Percentiles rank a stretch among this genome's conserved stretches.
These are phyloP conservation scores for Funneliformis geosporum DNA, from an alignment of 192 early-diverging fungal species.

Conservation along the genomic window DNA sequence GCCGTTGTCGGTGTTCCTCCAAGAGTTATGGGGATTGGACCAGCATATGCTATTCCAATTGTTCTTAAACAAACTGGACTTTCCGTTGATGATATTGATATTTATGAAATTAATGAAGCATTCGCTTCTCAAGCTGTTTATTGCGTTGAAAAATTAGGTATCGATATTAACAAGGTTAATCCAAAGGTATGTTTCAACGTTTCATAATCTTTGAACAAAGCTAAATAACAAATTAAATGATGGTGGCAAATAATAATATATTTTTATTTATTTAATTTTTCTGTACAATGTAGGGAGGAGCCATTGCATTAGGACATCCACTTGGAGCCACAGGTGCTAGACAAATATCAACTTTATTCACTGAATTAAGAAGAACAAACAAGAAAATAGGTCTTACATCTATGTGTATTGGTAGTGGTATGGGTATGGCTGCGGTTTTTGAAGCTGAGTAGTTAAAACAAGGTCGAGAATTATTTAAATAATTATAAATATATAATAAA, in stretches of 20 bases:
- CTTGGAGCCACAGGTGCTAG: slow-evolving; percentile 92
- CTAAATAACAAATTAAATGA: neutral
- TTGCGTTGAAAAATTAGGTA: slow-evolving; percentile 84
- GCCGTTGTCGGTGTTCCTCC: slow-evolving; percentile 91
- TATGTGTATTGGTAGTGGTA: slow-evolving; percentile 47
- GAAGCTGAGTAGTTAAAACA: slow-evolving; percentile 38
- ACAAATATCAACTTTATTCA: slow-evolving; percentile 92
- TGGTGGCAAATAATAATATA: neutral
- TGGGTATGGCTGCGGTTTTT: slow-evolving; percentile 44
- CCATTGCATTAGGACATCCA: slow-evolving; percentile 97
- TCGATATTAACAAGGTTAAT: slow-evolving; percentile 92
- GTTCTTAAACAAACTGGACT: slow-evolving; percentile 82
- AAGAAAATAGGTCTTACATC: slow-evolving; percentile 41
- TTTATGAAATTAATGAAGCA: slow-evolving; percentile 96
- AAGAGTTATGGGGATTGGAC: slow-evolving; percentile 96
- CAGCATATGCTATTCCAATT: slow-evolving; percentile 90
- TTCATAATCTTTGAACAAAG: neutral
- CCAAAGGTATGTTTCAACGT: slow-evolving; percentile 53
- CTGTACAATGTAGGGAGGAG: slow-evolving; percentile 68
- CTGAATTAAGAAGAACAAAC: slow-evolving; percentile 66
- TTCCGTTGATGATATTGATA: slow-evolving; percentile 74
- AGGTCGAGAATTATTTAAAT: too few species aligned
- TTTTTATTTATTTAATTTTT: neutral
- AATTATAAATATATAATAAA: too few species aligned
- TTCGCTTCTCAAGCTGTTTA: slow-evolving; percentile 97